Conservation (phyloP, 2,329 filamentous ascomycete genomes). For the Aspergillus japonicus region DNA sequence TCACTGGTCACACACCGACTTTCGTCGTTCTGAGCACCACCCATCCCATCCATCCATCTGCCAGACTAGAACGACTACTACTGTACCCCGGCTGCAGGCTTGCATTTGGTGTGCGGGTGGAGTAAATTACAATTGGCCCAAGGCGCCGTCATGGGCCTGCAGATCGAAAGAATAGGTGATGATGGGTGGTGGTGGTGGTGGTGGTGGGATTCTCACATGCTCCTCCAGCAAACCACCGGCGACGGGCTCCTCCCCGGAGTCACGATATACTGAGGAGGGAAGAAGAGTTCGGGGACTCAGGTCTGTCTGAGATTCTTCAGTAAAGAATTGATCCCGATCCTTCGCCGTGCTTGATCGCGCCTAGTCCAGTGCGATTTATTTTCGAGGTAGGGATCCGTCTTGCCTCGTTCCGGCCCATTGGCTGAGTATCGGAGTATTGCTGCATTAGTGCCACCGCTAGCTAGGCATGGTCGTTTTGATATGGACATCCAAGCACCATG, state of each 20-base stretch:
- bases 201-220: constrained; percentile 4
- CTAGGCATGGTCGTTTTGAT: constrained; percentile 4
- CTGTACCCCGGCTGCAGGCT: background rate
- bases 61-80: background rate
- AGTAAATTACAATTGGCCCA: constrained; percentile 1
- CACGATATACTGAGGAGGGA: background rate
- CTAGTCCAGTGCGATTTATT: constrained; percentile 8
- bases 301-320: background rate
- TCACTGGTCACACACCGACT: constrained; percentile 8
- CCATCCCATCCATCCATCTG: background rate
- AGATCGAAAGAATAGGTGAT: constrained; percentile 5
- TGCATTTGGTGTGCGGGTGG: background rate
- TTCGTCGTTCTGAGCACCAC: background rate
- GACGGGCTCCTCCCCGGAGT: background rate
- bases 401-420: constrained; percentile 4
- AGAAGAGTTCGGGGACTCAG: background rate
- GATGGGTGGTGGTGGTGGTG: background rate
- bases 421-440: constrained; percentile 2
- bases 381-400: background rate
- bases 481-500: background rate
- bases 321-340: background rate
- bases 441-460: constrained; percentile 5
- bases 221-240: constrained; percentile 1
- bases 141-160: constrained; percentile 5
- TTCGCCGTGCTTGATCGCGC: constrained; percentile 11